Conservation (phyloP, 73 alveolate genomes). For the Paramecium caudatum region DNA sequence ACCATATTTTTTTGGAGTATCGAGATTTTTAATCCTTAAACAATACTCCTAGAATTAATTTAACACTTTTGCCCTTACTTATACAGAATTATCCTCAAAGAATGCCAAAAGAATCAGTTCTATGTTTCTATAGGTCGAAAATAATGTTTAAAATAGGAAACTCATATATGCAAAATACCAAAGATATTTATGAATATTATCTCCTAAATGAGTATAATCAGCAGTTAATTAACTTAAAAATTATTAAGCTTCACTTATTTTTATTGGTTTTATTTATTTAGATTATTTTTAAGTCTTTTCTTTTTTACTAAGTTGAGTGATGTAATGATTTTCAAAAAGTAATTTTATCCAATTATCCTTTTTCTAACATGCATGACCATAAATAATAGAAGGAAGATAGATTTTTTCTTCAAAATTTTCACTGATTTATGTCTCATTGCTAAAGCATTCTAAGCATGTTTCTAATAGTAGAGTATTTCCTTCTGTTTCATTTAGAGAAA, state of each 20-base stretch:
- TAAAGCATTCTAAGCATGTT: slow-evolving; percentile 8
- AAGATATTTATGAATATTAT: slow-evolving; percentile 5
- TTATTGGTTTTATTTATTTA: neutral
- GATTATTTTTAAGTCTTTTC: neutral
- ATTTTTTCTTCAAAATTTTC: slow-evolving; percentile 19
- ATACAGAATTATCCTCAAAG: slow-evolving; percentile 42
- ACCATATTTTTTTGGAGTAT: slow-evolving; percentile 19
- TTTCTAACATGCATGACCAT: slow-evolving; percentile 27
- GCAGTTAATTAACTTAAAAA: neutral
- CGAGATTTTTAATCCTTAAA: neutral
- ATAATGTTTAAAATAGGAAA: neutral
- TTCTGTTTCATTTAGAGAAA: neutral
- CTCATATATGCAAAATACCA: slow-evolving; percentile 31
- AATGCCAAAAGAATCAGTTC: slow-evolving; percentile 27
- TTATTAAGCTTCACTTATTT: neutral
- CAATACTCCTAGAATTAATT: neutral
- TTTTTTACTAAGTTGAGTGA: neutral
- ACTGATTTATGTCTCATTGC: neutral
- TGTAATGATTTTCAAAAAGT: neutral
- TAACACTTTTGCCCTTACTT: slow-evolving; percentile 28
- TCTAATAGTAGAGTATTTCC: neutral
- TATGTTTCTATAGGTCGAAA: slow-evolving; percentile 17
- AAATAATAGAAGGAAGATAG: neutral
- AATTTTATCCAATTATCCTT: neutral
- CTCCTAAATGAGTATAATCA: slow-evolving; percentile 2